Conservation (phyloP, 768 basidiomycete genomes). For the Ramaria sp. region DNA sequence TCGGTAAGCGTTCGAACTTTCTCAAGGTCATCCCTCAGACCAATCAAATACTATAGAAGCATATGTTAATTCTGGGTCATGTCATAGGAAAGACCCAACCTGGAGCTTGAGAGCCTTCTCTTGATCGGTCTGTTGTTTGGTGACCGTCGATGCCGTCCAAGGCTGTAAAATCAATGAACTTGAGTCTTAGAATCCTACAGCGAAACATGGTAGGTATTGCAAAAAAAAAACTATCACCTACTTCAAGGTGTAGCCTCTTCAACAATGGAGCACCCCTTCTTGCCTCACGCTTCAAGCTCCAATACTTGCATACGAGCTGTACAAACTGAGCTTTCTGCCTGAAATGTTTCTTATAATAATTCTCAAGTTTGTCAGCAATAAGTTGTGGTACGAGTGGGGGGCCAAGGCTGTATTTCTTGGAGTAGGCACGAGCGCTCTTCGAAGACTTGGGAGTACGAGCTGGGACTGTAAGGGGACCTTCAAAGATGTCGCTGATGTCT, state of each 20-base stretch:
- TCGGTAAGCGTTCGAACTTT: slow-evolving; percentile 55
- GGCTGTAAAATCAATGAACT: slow-evolving; percentile 29
- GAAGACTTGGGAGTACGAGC: slow-evolving; percentile 22
- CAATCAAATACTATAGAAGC: slow-evolving; percentile 39
- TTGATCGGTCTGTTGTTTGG: slow-evolving; percentile 61
- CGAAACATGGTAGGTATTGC: not conserved
- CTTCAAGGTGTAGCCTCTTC: slow-evolving; percentile 86
- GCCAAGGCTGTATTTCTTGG: slow-evolving; percentile 84
- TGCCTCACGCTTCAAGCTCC: slow-evolving; percentile 95
- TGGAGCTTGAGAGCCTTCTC: slow-evolving; percentile 76
- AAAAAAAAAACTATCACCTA: slow-evolving; percentile 16
- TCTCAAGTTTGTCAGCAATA: slow-evolving; percentile 67
- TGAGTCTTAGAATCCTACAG: not conserved
- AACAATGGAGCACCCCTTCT: slow-evolving; percentile 87
- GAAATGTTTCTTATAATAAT: slow-evolving; percentile 59
- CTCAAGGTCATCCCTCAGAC: slow-evolving; percentile 68
- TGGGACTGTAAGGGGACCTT: not conserved
- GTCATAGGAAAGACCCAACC: slow-evolving; percentile 31
- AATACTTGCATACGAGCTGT: slow-evolving; percentile 74
- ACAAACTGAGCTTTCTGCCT: slow-evolving; percentile 73
- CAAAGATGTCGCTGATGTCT: not conserved
- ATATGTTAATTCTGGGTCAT: not conserved
- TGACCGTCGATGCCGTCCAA: slow-evolving; percentile 75
- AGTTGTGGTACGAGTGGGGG: slow-evolving; percentile 85
- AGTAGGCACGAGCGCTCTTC: slow-evolving; percentile 83